Conservation (phyloP, 768 basidiomycete genomes). For the Termitomyces sp. region DNA sequence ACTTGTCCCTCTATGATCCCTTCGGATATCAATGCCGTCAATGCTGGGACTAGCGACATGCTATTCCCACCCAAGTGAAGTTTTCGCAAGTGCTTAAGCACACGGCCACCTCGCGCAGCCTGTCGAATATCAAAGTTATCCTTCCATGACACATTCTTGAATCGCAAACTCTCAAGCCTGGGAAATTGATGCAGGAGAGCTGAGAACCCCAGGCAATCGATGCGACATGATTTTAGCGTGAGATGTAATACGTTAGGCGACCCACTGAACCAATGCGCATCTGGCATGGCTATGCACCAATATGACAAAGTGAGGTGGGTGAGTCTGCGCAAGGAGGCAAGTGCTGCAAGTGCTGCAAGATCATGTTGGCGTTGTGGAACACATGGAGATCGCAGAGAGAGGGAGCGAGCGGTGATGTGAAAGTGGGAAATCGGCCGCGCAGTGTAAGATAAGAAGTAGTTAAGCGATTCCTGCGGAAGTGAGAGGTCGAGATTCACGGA, state of each 20-base stretch:
- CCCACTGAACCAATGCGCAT: constrained; percentile 7
- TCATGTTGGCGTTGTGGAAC: neutral
- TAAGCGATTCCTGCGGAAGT: constrained; percentile 1
- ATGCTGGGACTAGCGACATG: neutral
- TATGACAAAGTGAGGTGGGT: neutral
- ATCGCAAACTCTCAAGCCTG: neutral
- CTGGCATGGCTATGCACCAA: constrained; percentile 5
- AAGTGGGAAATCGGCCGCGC: constrained; percentile 2
- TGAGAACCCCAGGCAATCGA: constrained; percentile 2
- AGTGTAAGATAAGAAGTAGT: constrained; percentile 1
- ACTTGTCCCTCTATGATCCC: constrained; percentile 2
- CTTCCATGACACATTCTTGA: constrained; percentile 8
- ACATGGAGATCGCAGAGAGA: constrained; percentile 2
- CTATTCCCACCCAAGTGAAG: constrained; percentile 8
- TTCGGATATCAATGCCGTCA: constrained; percentile 4
- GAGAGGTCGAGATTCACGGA: constrained; percentile 8
- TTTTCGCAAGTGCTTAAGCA: constrained; percentile 4
- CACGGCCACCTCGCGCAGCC: neutral
- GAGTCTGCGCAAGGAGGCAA: constrained; percentile 5
- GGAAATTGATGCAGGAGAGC: constrained; percentile 3
- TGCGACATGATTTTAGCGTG: neutral
- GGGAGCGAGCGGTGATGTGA: neutral
- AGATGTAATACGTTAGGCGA: constrained; percentile 1
- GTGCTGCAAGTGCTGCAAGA: neutral
- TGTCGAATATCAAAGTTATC: constrained; percentile 1